Evolutionary conservation across 257 asterid genomes (phyloP).

Genomic region (Solanum tarapatanum): DNA sequence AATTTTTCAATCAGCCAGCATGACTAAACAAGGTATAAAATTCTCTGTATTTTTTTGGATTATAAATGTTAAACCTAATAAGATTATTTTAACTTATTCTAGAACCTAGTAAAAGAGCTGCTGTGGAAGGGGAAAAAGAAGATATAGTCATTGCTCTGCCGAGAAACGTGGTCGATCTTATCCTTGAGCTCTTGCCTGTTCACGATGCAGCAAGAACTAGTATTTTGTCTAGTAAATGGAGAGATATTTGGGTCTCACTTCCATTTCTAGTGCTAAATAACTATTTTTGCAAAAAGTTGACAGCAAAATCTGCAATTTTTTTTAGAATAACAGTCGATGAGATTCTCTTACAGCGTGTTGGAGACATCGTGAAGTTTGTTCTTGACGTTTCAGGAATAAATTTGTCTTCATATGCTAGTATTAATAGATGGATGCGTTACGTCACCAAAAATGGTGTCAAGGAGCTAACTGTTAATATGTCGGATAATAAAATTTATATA

Average conservation of each 20-base stretch:
- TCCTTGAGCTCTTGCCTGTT: neutral
- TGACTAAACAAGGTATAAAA: neutral
- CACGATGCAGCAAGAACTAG: neutral
- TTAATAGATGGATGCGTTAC: neutral
- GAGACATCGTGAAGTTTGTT: neutral
- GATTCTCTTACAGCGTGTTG: neutral
- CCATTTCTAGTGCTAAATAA: neutral
- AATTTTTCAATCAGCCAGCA: neutral
- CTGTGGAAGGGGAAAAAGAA: neutral
- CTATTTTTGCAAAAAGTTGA: neutral
- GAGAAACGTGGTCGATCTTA: neutral
- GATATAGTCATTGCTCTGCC: neutral
- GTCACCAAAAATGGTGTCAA: neutral
- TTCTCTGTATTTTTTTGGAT: neutral
- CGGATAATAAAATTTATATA: neutral
- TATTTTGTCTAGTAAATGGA: neutral
- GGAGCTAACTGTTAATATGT: neutral
- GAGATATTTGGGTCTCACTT: neutral
- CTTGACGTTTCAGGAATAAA: neutral
- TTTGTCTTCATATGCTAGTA: neutral
- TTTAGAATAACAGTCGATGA: neutral
- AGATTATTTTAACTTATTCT: no score
- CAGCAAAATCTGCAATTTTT: neutral
- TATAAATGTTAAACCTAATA: neutral
- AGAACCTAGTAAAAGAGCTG: neutral